phyloP scores from a whole-genome alignment of 495 filamentous ascomycete species.

The Hyaloscypha finlandica region DNA sequence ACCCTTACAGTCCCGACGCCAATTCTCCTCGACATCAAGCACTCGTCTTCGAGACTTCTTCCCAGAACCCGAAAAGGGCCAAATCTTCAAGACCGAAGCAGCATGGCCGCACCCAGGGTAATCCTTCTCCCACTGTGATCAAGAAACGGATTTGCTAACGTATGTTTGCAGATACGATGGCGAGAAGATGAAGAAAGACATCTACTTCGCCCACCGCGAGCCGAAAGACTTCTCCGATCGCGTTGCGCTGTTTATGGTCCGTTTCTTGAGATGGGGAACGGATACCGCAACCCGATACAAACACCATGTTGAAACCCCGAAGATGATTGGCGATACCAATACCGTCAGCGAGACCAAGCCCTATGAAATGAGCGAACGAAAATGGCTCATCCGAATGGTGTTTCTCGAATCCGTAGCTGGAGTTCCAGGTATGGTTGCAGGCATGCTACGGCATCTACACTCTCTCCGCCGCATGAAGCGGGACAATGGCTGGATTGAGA shows the following conservation, averaged over 20 bases:
- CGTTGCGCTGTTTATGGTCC: constrained; percentile 62
- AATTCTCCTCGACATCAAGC: constrained; percentile 32
- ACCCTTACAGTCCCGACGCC: constrained; percentile 14
- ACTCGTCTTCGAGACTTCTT: constrained; percentile 31
- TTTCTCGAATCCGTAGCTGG: constrained; percentile 95
- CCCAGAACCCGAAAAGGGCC: constrained; percentile 27
- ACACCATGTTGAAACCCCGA: constrained; percentile 56
- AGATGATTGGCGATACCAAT: constrained; percentile 43
- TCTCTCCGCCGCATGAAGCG: constrained; percentile 81
- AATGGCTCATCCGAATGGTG: constrained; percentile 82
- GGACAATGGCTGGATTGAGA: constrained; percentile 99
- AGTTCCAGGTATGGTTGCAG: constrained; percentile 96
- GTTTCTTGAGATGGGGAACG: constrained; percentile 64
- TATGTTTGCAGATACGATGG: constrained; percentile 54
- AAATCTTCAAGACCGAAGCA: constrained; percentile 51
- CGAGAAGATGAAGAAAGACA: constrained; percentile 63
- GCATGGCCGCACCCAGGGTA: constrained; percentile 72
- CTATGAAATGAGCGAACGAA: constrained; percentile 69
- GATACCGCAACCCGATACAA: constrained; percentile 73
- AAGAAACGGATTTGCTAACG: background rate
- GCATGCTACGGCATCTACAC: constrained; percentile 86
- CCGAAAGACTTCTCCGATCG: constrained; percentile 67
- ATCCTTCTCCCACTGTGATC: background rate
- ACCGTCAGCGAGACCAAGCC: constrained; percentile 42
- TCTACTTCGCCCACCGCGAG: constrained; percentile 65